phyloP scores from a whole-genome alignment of 2,329 filamentous ascomycete genomes.

The Canariomyces notabilis region DNA sequence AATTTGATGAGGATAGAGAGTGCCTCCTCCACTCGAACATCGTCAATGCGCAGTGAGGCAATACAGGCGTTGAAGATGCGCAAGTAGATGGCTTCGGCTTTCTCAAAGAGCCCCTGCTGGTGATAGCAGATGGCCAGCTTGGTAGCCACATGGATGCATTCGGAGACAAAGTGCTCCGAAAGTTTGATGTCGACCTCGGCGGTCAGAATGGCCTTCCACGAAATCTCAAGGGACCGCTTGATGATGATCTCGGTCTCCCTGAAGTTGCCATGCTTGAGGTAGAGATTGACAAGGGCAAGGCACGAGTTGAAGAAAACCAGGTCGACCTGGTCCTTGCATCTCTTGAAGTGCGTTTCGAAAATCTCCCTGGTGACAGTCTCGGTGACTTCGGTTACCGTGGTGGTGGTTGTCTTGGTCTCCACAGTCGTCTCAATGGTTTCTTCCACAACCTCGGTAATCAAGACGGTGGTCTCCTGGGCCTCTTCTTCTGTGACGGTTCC shows the following conservation, averaged over 20 bases:
- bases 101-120: conserved; percentile 33
- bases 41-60: conserved; percentile 28
- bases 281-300: conserved; percentile 31
- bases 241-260: conserved; percentile 33
- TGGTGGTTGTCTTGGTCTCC: conserved; percentile 32
- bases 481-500: conserved; percentile 32
- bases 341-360: conserved; percentile 32
- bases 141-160: conserved; percentile 32
- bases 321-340: conserved; percentile 33
- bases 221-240: conserved; percentile 34
- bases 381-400: conserved; percentile 31
- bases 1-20: conserved; percentile 31
- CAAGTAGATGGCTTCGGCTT: conserved; percentile 35
- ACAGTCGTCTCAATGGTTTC: conserved; percentile 34
- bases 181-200: conserved; percentile 29
- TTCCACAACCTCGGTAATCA: conserved; percentile 37
- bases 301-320: conserved; percentile 33
- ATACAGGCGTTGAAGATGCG: conserved; percentile 35
- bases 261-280: conserved; percentile 33
- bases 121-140: conserved; percentile 34
- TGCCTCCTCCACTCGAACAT: conserved; percentile 28
- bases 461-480: conserved; percentile 30
- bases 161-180: conserved; percentile 28
- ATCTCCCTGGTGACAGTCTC: conserved; percentile 33
- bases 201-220: conserved; percentile 35